Conservation (phyloP, 768 basidiomycete species). For the Suillus subluteus region DNA sequence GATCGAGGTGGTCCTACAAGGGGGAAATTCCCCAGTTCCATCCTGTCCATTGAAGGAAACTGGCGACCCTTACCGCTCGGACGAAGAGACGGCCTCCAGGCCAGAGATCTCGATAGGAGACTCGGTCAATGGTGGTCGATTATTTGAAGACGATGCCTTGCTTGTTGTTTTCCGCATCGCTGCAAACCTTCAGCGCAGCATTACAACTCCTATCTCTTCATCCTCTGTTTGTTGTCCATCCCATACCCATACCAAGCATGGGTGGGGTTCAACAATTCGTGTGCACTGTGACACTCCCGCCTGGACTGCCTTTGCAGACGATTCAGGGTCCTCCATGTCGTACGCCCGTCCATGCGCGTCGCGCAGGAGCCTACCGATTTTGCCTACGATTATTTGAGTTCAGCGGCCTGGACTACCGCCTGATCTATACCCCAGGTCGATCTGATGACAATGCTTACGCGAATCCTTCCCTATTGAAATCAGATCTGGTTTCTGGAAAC, state of each 20-base stretch:
- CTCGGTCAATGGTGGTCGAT: conserved; percentile 60
- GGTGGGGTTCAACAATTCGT: conserved; percentile 34
- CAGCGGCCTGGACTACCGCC: conserved; percentile 54
- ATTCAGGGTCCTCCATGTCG: conserved; percentile 49
- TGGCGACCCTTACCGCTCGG: conserved; percentile 47
- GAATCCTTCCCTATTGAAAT: conserved; percentile 9
- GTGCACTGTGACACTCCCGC: conserved; percentile 55
- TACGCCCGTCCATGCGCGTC: conserved; percentile 57
- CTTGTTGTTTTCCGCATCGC: conserved; percentile 58
- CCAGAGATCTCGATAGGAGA: conserved; percentile 52
- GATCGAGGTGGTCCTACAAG: conserved; percentile 48
- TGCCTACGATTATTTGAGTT: conserved; percentile 53
- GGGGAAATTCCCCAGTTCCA: conserved; percentile 43
- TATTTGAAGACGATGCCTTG: conserved; percentile 62
- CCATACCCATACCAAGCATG: conserved; percentile 16
- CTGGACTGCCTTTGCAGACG: conserved; percentile 42
- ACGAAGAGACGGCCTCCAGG: conserved; percentile 41
- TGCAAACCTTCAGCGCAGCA: conserved; percentile 21
- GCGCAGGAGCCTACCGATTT: conserved; percentile 59
- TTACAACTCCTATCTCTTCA: conserved; percentile 9
- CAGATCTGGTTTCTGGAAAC: conserved; percentile 43
- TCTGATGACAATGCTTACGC: neutral
- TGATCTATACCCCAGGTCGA: conserved; percentile 38
- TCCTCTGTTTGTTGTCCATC: conserved; percentile 25
- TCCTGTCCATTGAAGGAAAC: conserved; percentile 45